Percentiles rank a stretch among this genome's conserved stretches.
Conservation (phyloP, 371 early-diverging fungal genomes). For the Rhizomucor pusillus region DNA sequence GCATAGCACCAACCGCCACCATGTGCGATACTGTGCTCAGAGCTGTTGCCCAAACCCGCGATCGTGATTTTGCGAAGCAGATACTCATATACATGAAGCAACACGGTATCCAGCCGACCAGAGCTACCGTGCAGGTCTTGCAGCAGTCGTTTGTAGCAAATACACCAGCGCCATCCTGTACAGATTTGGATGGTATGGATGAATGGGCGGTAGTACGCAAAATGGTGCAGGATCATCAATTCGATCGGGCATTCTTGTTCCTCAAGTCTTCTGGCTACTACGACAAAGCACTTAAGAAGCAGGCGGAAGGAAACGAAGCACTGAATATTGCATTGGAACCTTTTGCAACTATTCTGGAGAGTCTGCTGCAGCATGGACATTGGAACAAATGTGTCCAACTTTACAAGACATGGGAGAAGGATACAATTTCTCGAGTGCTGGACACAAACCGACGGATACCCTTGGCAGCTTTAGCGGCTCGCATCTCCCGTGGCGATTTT, state of each 20-base stretch:
- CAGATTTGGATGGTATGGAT: too few relatives aligned
- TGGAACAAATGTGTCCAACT: constrained; percentile 16
- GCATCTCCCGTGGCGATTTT: constrained; percentile 18
- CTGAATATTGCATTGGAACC: constrained; percentile 17
- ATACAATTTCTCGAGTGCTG: not conserved
- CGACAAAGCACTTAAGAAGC: not conserved
- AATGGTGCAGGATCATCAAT: too few relatives aligned
- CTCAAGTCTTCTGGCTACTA: constrained; percentile 1
- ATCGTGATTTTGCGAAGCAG: not conserved
- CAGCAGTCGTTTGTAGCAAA: constrained; percentile 7
- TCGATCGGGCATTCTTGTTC: constrained; percentile 17
- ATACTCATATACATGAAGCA: constrained; percentile 7
- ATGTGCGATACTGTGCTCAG: constrained; percentile 9
- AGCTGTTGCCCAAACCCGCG: constrained; percentile 4
- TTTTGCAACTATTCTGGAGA: constrained; percentile 30
- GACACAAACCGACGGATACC: constrained; percentile 28
- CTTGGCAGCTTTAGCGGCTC: constrained; percentile 20
- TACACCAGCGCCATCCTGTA: too few relatives aligned
- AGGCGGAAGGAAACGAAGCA: not conserved
- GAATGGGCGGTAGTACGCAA: too few relatives aligned
- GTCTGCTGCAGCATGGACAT: constrained; percentile 18
- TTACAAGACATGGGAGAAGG: constrained; percentile 5
- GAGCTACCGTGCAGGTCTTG: too few relatives aligned
- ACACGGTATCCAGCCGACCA: constrained; percentile 12
- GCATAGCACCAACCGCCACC: constrained; percentile 4